A percentile compares a stretch with the other conserved stretches of the same genome.
phyloP scores from a whole-genome alignment of 345 rosid genomes.

The Eutrema heterophyllum region DNA sequence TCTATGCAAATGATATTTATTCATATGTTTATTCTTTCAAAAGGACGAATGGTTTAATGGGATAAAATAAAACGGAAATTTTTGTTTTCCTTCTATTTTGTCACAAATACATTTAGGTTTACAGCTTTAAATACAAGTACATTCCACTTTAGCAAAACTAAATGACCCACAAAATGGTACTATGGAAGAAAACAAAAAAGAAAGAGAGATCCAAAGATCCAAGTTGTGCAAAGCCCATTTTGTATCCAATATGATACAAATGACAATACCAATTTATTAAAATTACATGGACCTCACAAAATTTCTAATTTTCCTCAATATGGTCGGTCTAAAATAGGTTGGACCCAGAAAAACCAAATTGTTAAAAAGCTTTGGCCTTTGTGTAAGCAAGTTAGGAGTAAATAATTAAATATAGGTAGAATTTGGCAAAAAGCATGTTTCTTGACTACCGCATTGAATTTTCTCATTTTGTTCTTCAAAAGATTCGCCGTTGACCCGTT shows the following conservation, averaged over 20 bases:
- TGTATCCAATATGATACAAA: neutral
- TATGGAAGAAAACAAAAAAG: neutral
- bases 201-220: neutral
- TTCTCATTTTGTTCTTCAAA: neutral
- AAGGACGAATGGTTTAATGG: neutral
- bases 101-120: neutral
- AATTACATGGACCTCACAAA: neutral
- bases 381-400: neutral
- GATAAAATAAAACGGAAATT: neutral
- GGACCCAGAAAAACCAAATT: neutral
- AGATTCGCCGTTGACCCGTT: constrained; percentile 19
- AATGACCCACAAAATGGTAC: neutral
- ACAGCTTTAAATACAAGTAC: neutral
- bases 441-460: neutral
- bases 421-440: constrained; percentile 3
- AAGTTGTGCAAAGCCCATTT: constrained; percentile 5
- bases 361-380: constrained; percentile 2
- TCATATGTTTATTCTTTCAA: neutral
- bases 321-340: neutral
- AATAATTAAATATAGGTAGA: neutral
- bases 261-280: neutral
- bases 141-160: neutral
- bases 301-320: neutral
- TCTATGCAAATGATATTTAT: neutral
- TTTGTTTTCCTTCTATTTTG: neutral